Evolutionary conservation across 106 monocot species (phyloP).

Genomic region (Dioscorea zingiberensis): DNA sequence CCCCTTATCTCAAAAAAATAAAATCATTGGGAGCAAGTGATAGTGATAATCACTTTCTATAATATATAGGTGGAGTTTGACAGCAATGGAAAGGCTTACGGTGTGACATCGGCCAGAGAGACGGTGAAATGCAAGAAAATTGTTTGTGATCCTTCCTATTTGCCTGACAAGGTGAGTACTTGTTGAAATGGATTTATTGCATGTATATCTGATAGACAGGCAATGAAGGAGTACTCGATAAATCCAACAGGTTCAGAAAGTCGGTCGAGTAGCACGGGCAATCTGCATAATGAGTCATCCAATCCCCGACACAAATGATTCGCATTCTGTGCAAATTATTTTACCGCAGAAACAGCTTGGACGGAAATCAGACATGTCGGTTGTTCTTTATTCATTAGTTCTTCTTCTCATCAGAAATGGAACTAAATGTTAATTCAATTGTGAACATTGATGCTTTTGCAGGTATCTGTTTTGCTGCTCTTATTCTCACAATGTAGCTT

Average conservation of each 20-base stretch:
- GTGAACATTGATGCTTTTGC: conserved; percentile 9
- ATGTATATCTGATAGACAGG: too few species aligned
- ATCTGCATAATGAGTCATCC: conserved; percentile 99
- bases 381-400: not conserved
- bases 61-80: conserved; percentile 64
- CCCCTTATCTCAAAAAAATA: too few species aligned
- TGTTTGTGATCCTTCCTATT: conserved; percentile 88
- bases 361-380: conserved; percentile 88
- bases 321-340: conserved; percentile 87
- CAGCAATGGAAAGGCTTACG: conserved; percentile 65
- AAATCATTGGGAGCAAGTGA: too few species aligned
- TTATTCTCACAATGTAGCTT: conserved; percentile 87
- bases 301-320: conserved; percentile 77
- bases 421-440: too few species aligned
- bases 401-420: too few species aligned
- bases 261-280: conserved; percentile 87
- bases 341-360: conserved; percentile 92
- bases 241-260: conserved; percentile 52
- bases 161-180: conserved; percentile 56
- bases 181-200: not conserved
- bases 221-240: too few species aligned
- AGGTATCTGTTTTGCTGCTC: conserved; percentile 98
- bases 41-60: too few species aligned
- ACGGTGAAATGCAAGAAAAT: conserved; percentile 89
- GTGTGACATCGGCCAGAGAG: conserved; percentile 84